These are phyloP conservation scores for Coemansia sp. DNA, from an alignment of 192 early-diverging fungal genomes.

Conservation along the genomic window DNA sequence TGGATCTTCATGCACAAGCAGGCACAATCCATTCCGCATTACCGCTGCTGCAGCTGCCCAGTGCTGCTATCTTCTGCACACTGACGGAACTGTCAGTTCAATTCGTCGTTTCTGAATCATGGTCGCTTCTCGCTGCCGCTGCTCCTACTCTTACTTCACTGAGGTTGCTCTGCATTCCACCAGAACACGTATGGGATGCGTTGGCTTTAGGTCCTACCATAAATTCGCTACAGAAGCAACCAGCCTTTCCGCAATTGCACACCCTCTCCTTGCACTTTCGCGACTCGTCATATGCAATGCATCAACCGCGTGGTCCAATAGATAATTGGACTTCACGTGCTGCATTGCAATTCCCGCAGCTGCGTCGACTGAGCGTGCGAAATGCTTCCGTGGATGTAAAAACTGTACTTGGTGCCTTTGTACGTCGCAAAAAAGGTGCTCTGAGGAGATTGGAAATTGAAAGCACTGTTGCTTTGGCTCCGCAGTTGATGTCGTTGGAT, in stretches of 20 bases:
- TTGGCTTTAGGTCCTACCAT: background rate
- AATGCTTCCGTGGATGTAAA: conserved; percentile 12
- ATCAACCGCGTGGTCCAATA: background rate
- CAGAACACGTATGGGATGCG: background rate
- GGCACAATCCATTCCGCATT: background rate
- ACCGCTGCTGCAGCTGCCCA: background rate
- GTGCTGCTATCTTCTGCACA: too few relatives aligned
- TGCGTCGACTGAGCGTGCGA: background rate
- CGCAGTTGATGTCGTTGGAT: background rate
- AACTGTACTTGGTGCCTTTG: background rate
- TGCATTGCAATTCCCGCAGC: background rate
- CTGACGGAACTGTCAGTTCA: conserved; percentile 3
- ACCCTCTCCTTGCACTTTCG: background rate
- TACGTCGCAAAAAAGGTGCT: background rate
- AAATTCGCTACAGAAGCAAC: background rate
- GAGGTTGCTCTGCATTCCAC: conserved; percentile 10
- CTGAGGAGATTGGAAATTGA: background rate
- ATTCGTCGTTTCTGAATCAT: background rate
- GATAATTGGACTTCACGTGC: background rate
- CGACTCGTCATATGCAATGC: too few relatives aligned
- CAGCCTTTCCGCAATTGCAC: background rate
- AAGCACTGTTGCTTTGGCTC: background rate
- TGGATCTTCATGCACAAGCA: background rate
- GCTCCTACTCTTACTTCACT: background rate
- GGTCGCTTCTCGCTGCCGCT: background rate